Conservation (phyloP, 805 yeast genomes). For the Kodamaea leandrae region DNA sequence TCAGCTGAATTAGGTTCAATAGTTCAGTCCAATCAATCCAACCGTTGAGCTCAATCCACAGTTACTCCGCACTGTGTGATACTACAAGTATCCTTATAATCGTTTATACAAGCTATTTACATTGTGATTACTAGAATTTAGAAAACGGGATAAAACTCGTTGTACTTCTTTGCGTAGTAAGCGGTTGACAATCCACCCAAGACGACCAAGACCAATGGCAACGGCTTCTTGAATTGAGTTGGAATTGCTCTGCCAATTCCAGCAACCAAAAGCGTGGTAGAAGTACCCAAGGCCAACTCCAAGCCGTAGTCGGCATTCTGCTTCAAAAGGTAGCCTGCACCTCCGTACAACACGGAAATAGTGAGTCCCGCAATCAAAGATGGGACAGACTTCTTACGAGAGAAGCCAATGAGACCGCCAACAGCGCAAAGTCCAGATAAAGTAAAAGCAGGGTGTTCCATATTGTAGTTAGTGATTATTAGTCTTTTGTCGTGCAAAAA, state of each 20-base stretch:
- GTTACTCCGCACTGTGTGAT: too few relatives aligned
- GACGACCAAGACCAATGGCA: slow-evolving; percentile 64
- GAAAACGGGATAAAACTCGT: slow-evolving; percentile 54
- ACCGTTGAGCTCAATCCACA: too few relatives aligned
- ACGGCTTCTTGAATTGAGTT: slow-evolving; percentile 61
- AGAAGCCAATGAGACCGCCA: slow-evolving; percentile 71
- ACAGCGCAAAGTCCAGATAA: slow-evolving; percentile 64
- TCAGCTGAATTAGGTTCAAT: too few relatives aligned
- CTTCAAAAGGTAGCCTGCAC: slow-evolving; percentile 71
- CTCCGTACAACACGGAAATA: slow-evolving; percentile 58
- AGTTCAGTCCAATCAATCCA: too few relatives aligned
- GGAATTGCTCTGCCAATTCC: slow-evolving; percentile 70
- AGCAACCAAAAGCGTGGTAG: slow-evolving; percentile 62
- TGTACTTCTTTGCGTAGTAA: slow-evolving; percentile 74
- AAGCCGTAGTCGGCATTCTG: slow-evolving; percentile 77
- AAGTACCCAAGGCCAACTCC: slow-evolving; percentile 73
- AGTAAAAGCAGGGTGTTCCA: slow-evolving; percentile 80
- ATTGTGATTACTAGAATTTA: background rate
- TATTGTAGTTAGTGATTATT: too few relatives aligned
- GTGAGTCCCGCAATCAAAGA: slow-evolving; percentile 75
- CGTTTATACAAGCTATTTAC: slow-evolving; percentile 1
- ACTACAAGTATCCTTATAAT: too few relatives aligned
- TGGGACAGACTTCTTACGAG: slow-evolving; percentile 69
- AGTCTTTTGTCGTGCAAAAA: background rate
- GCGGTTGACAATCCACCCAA: slow-evolving; percentile 63